A percentile compares a stretch with the other conserved stretches of the same genome.
These are phyloP conservation scores for Pseudonitzschia multiseries DNA, from an alignment of 108 stramenopile species.

Conservation along the genomic window DNA sequence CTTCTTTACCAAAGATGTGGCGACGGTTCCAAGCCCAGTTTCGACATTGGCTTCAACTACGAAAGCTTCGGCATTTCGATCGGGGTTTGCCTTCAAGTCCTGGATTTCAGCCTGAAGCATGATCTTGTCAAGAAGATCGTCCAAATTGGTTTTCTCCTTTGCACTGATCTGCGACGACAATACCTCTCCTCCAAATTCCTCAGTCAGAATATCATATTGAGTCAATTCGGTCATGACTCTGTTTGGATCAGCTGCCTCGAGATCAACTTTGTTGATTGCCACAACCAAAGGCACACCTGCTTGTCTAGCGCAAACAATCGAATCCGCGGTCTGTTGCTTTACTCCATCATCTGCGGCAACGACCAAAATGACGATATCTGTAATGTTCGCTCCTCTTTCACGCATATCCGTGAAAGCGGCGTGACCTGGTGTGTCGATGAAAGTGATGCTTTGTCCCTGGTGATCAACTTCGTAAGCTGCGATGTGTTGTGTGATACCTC, in stretches of 20 bases:
- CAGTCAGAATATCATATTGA: constrained; percentile 88
- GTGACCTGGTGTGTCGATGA: constrained; percentile 99
- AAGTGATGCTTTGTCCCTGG: constrained; percentile 82
- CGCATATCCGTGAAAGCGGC: constrained; percentile 98
- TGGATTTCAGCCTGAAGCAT: constrained; percentile 95
- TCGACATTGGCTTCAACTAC: constrained; percentile 95
- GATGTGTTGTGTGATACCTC: constrained; percentile 99
- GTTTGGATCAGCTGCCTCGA: constrained; percentile 80
- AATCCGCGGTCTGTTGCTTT: constrained; percentile 97
- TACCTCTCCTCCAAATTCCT: constrained; percentile 94
- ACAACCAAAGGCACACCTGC: constrained; percentile 95
- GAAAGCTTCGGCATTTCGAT: constrained; percentile 87
- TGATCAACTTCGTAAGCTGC: constrained; percentile 90
- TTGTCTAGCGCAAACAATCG: constrained; percentile 89
- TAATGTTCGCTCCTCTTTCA: constrained; percentile 94
- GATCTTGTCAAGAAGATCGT: constrained; percentile 91
- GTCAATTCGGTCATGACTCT: constrained; percentile 88
- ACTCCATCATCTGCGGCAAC: constrained; percentile 99
- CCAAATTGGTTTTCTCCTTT: constrained; percentile 87
- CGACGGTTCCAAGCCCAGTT: constrained; percentile 91
- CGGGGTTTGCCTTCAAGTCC: constrained; percentile 90
- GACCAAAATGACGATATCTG: constrained; percentile 98
- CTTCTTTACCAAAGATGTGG: constrained; percentile 92
- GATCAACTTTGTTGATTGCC: constrained; percentile 97
- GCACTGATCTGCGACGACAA: constrained; percentile 91